Evolutionary conservation across 2,329 filamentous ascomycete genomes (phyloP).

Genomic region (Claviceps paspali): DNA sequence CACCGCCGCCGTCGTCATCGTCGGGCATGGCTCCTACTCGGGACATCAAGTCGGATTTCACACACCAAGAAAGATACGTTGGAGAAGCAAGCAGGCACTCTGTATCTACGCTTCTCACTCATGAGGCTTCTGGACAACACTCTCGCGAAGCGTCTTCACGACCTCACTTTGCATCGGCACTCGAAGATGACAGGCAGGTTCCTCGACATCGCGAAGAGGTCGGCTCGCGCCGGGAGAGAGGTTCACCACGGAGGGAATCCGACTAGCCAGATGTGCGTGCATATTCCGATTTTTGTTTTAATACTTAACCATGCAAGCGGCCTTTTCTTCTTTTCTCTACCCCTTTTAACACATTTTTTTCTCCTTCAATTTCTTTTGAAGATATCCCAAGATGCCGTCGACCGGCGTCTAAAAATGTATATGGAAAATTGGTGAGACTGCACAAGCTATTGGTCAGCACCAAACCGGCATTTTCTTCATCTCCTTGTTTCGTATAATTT

Average conservation of each 20-base stretch:
- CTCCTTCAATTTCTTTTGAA: not conserved
- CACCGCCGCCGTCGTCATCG: no score
- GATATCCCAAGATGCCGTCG: not conserved
- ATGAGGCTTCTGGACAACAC: constrained; percentile 6
- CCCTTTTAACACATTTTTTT: not conserved
- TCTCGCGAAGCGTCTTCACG: constrained; percentile 9
- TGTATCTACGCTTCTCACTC: constrained; percentile 19
- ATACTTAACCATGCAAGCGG: no score
- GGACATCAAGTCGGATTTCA: constrained; percentile 7
- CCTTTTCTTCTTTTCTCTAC: not conserved
- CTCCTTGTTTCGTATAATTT: not conserved
- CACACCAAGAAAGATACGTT: constrained; percentile 13
- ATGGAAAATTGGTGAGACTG: not conserved
- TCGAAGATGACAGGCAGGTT: not conserved
- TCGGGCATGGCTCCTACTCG: constrained; percentile 8
- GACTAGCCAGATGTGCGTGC: not conserved
- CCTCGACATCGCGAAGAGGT: constrained; percentile 6
- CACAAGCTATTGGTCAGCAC: not conserved
- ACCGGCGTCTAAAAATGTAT: not conserved
- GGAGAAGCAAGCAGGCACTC: constrained; percentile 18
- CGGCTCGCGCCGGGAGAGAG: constrained; percentile 4
- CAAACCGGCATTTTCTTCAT: not conserved
- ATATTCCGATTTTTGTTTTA: no score
- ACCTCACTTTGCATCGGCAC: constrained; percentile 2
- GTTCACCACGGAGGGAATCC: constrained; percentile 4